phyloP scores from a whole-genome alignment of 2,329 filamentous ascomycete genomes.

The Fusarium sp. region DNA sequence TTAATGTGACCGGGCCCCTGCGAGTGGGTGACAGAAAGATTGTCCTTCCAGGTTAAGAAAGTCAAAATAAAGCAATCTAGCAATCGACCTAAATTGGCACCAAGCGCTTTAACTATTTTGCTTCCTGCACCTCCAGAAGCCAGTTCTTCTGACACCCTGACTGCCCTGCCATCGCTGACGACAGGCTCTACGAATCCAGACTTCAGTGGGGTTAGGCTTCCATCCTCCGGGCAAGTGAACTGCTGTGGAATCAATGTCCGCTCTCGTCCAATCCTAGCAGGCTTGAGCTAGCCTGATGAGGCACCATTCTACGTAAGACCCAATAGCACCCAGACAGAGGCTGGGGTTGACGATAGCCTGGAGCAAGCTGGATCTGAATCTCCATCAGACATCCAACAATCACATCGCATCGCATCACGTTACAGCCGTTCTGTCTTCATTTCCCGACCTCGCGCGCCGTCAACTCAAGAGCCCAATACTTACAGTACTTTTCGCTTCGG shows the following conservation, averaged over 20 bases:
- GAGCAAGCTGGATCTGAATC: conserved; percentile 34
- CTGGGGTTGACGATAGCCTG: conserved; percentile 40
- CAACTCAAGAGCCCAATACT: not conserved
- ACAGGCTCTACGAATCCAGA: conserved; percentile 8
- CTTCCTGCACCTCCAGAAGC: not conserved
- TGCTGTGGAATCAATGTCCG: conserved; percentile 31
- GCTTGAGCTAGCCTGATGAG: conserved; percentile 35
- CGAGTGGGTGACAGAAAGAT: not conserved
- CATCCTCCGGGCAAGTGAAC: conserved; percentile 11
- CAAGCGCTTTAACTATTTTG: not conserved
- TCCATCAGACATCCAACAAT: conserved; percentile 37
- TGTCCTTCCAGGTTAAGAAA: not conserved
- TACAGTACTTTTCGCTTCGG: not conserved
- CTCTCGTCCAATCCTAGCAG: conserved; percentile 28
- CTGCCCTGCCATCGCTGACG: conserved; percentile 30
- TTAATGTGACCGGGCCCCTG: conserved; percentile 10
- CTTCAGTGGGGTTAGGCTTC: conserved; percentile 22
- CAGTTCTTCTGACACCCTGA: not conserved
- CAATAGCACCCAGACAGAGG: conserved; percentile 41
- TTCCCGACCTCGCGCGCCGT: conserved; percentile 7
- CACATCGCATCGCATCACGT: conserved; percentile 1
- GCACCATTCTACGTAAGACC: conserved; percentile 35
- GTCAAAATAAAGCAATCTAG: not conserved
- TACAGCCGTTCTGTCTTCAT: conserved; percentile 22
- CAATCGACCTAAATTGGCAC: accelerated